Evolutionary conservation across 495 filamentous ascomycete species (phyloP).

Genomic region (Hypoxylon intermedium): DNA sequence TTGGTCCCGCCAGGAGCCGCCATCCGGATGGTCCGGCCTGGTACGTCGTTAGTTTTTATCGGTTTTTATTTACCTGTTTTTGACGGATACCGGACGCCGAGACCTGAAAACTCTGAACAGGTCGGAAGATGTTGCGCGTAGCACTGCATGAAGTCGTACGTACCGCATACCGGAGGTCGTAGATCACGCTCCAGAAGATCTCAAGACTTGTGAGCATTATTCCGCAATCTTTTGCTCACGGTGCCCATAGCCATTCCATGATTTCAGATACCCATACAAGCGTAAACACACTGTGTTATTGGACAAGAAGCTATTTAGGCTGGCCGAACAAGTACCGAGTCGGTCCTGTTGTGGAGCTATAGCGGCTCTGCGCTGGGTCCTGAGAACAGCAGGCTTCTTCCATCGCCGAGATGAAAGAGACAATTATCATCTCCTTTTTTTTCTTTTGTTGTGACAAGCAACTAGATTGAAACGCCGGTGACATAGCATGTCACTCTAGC

Average conservation of each 20-base stretch:
- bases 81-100: conserved; percentile 26
- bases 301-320: conserved; percentile 20
- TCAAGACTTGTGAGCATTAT: not conserved
- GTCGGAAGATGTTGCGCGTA: conserved; percentile 3
- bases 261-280: conserved; percentile 7
- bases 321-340: conserved; percentile 41
- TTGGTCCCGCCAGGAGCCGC: conserved; percentile 33
- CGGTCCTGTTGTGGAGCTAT: conserved; percentile 39
- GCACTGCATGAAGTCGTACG: not conserved
- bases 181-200: conserved; percentile 2
- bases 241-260: not conserved
- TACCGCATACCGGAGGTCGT: not conserved
- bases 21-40: conserved; percentile 26
- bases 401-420: conserved; percentile 18
- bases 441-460: not conserved
- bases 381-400: conserved; percentile 16
- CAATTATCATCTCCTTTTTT: not conserved
- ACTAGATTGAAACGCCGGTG: conserved; percentile 15
- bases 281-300: conserved; percentile 19
- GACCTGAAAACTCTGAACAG: not conserved
- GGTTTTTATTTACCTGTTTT: not conserved
- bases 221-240: no score
- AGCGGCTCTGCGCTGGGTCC: conserved; percentile 38
- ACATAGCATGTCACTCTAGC: conserved; percentile 6
- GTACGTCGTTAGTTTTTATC: no score